Percentiles rank a stretch among this genome's conserved stretches.
phyloP scores from a whole-genome alignment of 73 alveolate genomes.

The Effrenium voratum region DNA sequence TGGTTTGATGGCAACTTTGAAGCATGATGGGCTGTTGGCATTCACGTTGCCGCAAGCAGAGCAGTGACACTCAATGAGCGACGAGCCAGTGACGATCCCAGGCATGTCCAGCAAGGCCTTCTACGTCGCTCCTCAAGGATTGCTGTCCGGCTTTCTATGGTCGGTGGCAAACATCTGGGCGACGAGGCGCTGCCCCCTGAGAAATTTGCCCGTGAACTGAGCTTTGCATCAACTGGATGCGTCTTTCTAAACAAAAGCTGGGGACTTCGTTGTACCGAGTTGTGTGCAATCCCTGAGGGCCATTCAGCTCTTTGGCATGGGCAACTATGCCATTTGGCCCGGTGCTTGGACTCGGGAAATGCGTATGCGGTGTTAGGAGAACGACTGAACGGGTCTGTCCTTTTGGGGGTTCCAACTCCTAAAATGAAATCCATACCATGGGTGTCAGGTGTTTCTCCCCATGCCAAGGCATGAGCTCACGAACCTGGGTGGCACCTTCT shows the following conservation, averaged over 20 bases:
- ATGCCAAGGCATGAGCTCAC: conserved; percentile 8
- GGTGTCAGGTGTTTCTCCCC: too few species aligned
- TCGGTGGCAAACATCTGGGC: conserved; percentile 29
- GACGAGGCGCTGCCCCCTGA: too few species aligned
- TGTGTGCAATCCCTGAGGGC: neutral
- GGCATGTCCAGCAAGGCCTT: conserved; percentile 24
- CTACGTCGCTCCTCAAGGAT: conserved; percentile 14
- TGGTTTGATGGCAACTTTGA: neutral
- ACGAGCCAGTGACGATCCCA: neutral
- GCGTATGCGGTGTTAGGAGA: too few species aligned
- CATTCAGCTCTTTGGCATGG: conserved; percentile 12
- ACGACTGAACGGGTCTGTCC: too few species aligned
- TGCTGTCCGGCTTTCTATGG: conserved; percentile 18
- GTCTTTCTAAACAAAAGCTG: neutral
- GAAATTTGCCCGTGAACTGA: too few species aligned
- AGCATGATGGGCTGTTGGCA: neutral
- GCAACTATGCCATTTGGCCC: conserved; percentile 14
- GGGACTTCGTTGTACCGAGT: neutral
- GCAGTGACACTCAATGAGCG: neutral
- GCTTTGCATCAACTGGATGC: neutral
- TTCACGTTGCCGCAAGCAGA: neutral
- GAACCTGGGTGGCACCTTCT: conserved; percentile 15
- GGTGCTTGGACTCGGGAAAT: too few species aligned
- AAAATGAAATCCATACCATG: too few species aligned
- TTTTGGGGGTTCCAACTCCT: too few species aligned